phyloP scores from a whole-genome alignment of 495 filamentous ascomycete genomes.

The Rhizodiscina lignyota region DNA sequence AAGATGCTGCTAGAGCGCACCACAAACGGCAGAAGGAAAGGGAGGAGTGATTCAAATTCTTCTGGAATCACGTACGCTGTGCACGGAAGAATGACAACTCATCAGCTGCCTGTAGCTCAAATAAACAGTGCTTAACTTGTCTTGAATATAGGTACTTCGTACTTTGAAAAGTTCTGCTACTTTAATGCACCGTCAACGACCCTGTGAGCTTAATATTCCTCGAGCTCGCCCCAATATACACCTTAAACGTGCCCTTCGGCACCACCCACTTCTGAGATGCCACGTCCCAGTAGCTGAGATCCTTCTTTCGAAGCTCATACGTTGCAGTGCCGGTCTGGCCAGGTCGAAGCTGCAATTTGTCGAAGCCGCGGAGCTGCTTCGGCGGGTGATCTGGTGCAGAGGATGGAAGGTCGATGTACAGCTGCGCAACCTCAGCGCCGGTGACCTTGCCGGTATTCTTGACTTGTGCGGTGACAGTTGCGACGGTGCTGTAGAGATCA shows the following conservation, averaged over 20 bases:
- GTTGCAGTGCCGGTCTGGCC: conserved; percentile 28
- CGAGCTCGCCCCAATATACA: conserved; percentile 33
- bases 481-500: conserved; percentile 30
- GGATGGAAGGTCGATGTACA: conserved; percentile 28
- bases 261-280: conserved; percentile 33
- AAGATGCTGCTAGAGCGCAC: too few species aligned
- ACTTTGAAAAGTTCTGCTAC: too few species aligned
- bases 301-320: conserved; percentile 32
- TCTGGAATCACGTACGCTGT: too few species aligned
- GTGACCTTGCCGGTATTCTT: conserved; percentile 34
- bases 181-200: conserved; percentile 20
- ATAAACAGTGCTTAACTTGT: too few species aligned
- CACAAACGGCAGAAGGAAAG: too few species aligned
- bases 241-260: conserved; percentile 28
- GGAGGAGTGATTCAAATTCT: too few species aligned
- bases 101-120: too few species aligned
- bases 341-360: conserved; percentile 30
- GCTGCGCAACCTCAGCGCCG: conserved; percentile 42
- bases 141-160: too few species aligned
- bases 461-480: conserved; percentile 25
- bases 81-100: too few species aligned
- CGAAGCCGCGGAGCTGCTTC: conserved; percentile 40
- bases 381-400: conserved; percentile 22
- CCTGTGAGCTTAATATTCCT: conserved; percentile 27
- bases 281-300: conserved; percentile 41